These are phyloP conservation scores for Ehretia macrophylla DNA, from an alignment of 257 asterid genomes.

Conservation along the genomic window DNA sequence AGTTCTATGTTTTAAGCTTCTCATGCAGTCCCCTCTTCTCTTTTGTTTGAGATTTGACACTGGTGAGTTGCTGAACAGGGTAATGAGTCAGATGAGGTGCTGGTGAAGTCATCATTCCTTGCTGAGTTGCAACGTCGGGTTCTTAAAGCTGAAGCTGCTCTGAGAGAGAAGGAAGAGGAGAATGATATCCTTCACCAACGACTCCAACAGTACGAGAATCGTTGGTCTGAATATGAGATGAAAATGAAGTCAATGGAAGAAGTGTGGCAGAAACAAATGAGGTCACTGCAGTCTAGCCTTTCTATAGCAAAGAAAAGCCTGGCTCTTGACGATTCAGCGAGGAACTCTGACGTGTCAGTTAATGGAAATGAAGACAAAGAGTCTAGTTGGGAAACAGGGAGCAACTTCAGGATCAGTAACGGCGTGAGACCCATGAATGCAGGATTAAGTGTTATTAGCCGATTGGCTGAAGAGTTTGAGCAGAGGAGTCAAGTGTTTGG, in stretches of 20 bases:
- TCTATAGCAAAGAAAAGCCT: conserved; percentile 87
- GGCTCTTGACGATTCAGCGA: conserved; percentile 60
- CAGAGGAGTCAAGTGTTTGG: conserved; percentile 91
- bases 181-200: conserved; percentile 87
- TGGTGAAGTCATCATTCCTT: conserved; percentile 90
- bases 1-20: too few species aligned
- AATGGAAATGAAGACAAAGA: conserved; percentile 57
- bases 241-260: conserved; percentile 99
- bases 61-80: conserved; percentile 40
- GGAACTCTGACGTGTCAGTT: conserved; percentile 72
- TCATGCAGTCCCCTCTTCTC: too few species aligned
- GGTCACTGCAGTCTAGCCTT: conserved; percentile 95
- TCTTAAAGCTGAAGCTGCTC: conserved; percentile 80
- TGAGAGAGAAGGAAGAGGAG: conserved; percentile 86
- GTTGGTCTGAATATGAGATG: conserved; percentile 94
- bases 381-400: conserved; percentile 57
- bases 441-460: conserved; percentile 68
- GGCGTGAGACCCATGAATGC: conserved; percentile 53
- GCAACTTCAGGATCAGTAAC: conserved; percentile 41
- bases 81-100: conserved; percentile 65
- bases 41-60: not conserved
- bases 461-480: conserved; percentile 93
- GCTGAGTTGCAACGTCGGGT: conserved; percentile 91
- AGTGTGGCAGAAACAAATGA: conserved; percentile 98
- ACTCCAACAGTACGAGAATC: conserved; percentile 79